phyloP scores from a whole-genome alignment of 345 rosid species.

The Draba incana region DNA sequence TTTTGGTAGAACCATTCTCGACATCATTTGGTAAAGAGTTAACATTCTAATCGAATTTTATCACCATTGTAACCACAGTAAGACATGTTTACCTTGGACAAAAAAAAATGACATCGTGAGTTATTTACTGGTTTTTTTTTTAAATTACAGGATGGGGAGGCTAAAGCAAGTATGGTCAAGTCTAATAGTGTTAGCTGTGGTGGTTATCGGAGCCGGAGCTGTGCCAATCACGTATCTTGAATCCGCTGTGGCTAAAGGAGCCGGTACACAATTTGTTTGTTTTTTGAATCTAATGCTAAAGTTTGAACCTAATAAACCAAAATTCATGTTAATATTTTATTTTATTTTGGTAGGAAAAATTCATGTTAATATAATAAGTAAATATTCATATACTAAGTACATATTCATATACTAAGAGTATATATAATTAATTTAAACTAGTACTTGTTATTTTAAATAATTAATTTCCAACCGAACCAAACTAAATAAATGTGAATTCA shows the following conservation, averaged over 20 bases:
- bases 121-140: background rate
- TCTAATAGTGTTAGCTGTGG: slow-evolving; percentile 28
- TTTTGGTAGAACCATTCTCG: background rate
- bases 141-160: slow-evolving; percentile 29
- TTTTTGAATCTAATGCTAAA: background rate
- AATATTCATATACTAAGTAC: too few species aligned
- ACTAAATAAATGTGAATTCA: too few species aligned
- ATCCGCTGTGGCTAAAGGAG: slow-evolving; percentile 82
- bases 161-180: slow-evolving; percentile 36
- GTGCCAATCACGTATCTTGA: slow-evolving; percentile 63
- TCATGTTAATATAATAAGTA: too few species aligned
- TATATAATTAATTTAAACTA: too few species aligned
- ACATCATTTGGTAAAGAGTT: background rate
- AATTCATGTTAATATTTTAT: too few species aligned
- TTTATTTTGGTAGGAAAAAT: too few species aligned
- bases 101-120: background rate
- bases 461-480: too few species aligned
- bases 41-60: background rate
- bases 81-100: background rate
- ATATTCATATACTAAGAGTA: too few species aligned
- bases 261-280: slow-evolving; percentile 51
- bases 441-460: background rate
- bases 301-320: too few species aligned
- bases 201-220: slow-evolving; percentile 44
- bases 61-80: background rate